Percentiles rank a stretch among this genome's conserved stretches.
phyloP scores from a whole-genome alignment of 2,329 filamentous ascomycete species.

The Colletotrichum cereale region DNA sequence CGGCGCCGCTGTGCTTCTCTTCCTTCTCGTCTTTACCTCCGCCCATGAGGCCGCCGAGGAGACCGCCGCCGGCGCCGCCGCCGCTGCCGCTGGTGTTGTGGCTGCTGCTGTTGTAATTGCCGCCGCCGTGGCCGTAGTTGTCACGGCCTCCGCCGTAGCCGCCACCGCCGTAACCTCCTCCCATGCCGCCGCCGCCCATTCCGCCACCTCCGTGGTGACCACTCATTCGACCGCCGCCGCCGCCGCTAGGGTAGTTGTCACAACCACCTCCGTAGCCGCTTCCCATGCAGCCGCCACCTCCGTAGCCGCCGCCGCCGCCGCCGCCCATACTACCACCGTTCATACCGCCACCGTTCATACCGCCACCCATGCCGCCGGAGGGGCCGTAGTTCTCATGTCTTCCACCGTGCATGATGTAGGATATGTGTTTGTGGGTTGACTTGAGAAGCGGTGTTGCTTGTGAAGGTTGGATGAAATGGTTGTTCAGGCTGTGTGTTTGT shows the following conservation, averaged over 20 bases:
- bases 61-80: constrained; percentile 13
- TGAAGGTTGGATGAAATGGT: not conserved
- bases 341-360: not conserved
- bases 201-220: constrained; percentile 5
- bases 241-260: not conserved
- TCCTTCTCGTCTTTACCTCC: constrained; percentile 29
- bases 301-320: constrained; percentile 8
- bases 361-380: constrained; percentile 29
- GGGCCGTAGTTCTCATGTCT: constrained; percentile 37
- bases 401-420: constrained; percentile 28
- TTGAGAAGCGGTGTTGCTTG: not conserved
- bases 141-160: constrained; percentile 18
- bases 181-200: not conserved
- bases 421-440: not conserved
- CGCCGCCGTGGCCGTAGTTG: constrained; percentile 11
- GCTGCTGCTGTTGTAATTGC: not conserved
- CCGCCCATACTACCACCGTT: constrained; percentile 16
- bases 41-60: constrained; percentile 31
- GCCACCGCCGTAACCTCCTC: not conserved
- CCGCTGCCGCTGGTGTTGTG: not conserved
- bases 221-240: not conserved
- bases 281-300: not conserved
- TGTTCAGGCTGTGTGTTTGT: not conserved
- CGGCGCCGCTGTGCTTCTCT: constrained; percentile 27
- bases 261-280: constrained; percentile 1